Conservation (phyloP, 2,329 filamentous ascomycete genomes). For the Aureobasidium mangrovei region DNA sequence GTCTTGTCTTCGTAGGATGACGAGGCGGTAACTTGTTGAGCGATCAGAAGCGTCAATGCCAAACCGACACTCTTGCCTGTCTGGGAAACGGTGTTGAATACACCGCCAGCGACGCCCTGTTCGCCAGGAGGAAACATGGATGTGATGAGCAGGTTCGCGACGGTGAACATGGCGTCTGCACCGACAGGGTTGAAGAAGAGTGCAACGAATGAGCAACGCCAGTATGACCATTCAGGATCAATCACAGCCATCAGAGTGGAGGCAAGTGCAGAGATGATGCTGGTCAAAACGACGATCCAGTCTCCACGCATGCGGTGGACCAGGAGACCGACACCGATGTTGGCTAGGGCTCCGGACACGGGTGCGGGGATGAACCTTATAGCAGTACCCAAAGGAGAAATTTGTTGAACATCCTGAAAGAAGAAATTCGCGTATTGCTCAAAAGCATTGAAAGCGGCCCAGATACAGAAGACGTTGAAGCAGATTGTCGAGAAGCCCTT, state of each 20-base stretch:
- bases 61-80: conserved; percentile 35
- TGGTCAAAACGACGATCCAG: conserved; percentile 27
- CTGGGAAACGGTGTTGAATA: conserved; percentile 38
- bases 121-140: conserved; percentile 32
- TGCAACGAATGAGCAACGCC: conserved; percentile 37
- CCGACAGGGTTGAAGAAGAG: conserved; percentile 36
- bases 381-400: conserved; percentile 28
- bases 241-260: conserved; percentile 41
- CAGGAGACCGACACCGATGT: conserved; percentile 39
- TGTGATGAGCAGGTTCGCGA: conserved; percentile 37
- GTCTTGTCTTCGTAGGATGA: conserved; percentile 23
- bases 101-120: conserved; percentile 37
- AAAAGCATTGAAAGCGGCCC: conserved; percentile 31
- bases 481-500: conserved; percentile 48
- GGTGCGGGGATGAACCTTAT: conserved; percentile 37
- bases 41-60: conserved; percentile 32
- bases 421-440: conserved; percentile 36
- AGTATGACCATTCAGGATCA: conserved; percentile 39
- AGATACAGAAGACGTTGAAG: conserved; percentile 31
- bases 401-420: conserved; percentile 34
- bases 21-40: conserved; percentile 21
- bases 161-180: conserved; percentile 36
- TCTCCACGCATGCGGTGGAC: conserved; percentile 39
- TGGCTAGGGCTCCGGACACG: conserved; percentile 33
- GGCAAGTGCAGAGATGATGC: conserved; percentile 30